phyloP scores from a whole-genome alignment of 805 yeast species.

The Metschnikowia cubensis region DNA sequence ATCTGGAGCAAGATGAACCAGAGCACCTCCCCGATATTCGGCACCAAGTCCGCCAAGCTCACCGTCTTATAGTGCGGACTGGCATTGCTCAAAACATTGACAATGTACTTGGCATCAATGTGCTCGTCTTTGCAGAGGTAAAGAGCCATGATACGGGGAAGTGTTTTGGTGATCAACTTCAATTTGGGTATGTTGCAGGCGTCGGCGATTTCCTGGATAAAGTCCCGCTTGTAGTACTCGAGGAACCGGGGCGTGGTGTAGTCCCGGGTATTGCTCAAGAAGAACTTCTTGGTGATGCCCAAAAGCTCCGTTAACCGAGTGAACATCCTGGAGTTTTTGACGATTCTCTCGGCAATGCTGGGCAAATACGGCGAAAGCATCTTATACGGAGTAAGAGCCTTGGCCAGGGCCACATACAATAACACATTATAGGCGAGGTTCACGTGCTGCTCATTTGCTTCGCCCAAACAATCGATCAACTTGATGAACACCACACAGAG shows the following conservation, averaged over 20 bases:
- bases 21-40: constrained; percentile 37
- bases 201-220: constrained; percentile 59
- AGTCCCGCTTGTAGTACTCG: constrained; percentile 59
- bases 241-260: constrained; percentile 76
- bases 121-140: constrained; percentile 48
- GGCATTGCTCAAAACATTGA: constrained; percentile 49
- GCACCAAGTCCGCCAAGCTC: constrained; percentile 30
- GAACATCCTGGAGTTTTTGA: constrained; percentile 56
- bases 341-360: constrained; percentile 59
- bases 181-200: constrained; percentile 43
- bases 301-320: constrained; percentile 60
- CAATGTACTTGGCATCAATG: constrained; percentile 48
- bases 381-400: constrained; percentile 69
- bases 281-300: constrained; percentile 56
- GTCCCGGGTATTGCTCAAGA: constrained; percentile 64
- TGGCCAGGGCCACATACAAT: constrained; percentile 51
- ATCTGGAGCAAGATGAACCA: constrained; percentile 34
- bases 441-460: constrained; percentile 58
- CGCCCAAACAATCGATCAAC: constrained; percentile 63
- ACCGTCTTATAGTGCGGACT: constrained; percentile 43
- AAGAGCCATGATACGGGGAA: constrained; percentile 54
- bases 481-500: constrained; percentile 62
- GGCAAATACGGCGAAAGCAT: constrained; percentile 77
- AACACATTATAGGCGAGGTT: constrained; percentile 68
- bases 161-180: constrained; percentile 45